These are phyloP conservation scores for Neophaeococcomyces aloes DNA, from an alignment of 2,329 filamentous ascomycete genomes.

Conservation along the genomic window DNA sequence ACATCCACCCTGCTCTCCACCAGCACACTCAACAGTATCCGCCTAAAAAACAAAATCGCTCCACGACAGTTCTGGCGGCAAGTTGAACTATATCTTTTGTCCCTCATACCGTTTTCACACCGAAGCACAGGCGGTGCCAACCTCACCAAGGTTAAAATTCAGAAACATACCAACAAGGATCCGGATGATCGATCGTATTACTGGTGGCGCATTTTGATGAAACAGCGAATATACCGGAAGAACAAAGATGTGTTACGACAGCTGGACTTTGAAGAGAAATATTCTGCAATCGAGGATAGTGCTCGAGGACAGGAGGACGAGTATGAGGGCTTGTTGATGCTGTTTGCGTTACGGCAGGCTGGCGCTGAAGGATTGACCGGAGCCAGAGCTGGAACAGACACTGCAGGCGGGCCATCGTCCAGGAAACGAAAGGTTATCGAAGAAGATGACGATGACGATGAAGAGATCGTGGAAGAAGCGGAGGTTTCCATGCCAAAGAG, in stretches of 20 bases:
- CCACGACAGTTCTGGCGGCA: conserved; percentile 52
- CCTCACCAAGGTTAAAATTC: conserved; percentile 41
- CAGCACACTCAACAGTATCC: conserved; percentile 40
- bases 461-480: conserved; percentile 11
- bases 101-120: conserved; percentile 41
- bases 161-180: conserved; percentile 38
- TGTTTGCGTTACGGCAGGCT: conserved; percentile 27
- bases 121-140: conserved; percentile 40
- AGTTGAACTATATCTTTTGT: conserved; percentile 52
- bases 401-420: conserved; percentile 17
- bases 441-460: conserved; percentile 21
- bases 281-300: conserved; percentile 50
- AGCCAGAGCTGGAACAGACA: conserved; percentile 22
- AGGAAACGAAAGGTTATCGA: conserved; percentile 24
- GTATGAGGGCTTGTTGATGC: conserved; percentile 45
- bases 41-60: conserved; percentile 46
- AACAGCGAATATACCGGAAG: conserved; percentile 51
- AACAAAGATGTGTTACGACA: conserved; percentile 51
- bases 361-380: conserved; percentile 17
- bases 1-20: conserved; percentile 47
- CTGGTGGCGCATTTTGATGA: conserved; percentile 55
- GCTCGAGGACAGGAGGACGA: conserved; percentile 48
- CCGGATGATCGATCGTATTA: conserved; percentile 51
- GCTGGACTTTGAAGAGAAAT: conserved; percentile 45
- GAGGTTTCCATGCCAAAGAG: conserved; percentile 7